Percentiles rank a stretch among this genome's conserved stretches.
phyloP scores from a whole-genome alignment of 305 asterid genomes.

The Fraxinus sp. region DNA sequence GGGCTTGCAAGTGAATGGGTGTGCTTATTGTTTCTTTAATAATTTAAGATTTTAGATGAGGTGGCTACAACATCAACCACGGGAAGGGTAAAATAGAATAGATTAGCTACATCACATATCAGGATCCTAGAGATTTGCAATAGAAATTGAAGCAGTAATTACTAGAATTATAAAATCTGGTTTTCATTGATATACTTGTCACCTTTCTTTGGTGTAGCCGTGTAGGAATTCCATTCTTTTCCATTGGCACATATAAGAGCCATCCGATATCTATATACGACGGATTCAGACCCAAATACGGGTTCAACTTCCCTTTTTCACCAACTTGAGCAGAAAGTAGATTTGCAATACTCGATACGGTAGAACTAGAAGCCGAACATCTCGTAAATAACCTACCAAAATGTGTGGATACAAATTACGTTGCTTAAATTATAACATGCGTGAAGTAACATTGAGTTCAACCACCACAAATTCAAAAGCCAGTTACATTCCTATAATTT shows the following conservation, averaged over 20 bases:
- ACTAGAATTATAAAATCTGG: neutral
- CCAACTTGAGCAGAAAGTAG: slow-evolving; percentile 47
- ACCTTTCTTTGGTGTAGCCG: slow-evolving; percentile 34
- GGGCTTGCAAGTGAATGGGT: too few relatives aligned
- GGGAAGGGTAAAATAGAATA: too few relatives aligned
- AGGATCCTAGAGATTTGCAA: too few relatives aligned
- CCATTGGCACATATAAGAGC: slow-evolving; percentile 70
- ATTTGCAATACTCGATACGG: slow-evolving; percentile 39
- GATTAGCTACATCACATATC: too few relatives aligned
- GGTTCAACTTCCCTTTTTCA: slow-evolving; percentile 46
- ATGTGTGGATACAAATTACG: too few relatives aligned
- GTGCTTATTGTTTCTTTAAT: too few relatives aligned
- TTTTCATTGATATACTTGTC: slow-evolving; percentile 6
- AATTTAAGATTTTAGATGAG: too few relatives aligned
- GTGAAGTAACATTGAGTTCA: neutral
- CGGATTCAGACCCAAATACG: slow-evolving; percentile 40
- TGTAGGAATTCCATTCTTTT: slow-evolving; percentile 39
- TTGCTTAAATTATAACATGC: neutral
- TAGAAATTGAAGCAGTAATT: too few relatives aligned
- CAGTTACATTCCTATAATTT: neutral
- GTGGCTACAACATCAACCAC: too few relatives aligned
- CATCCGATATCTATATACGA: slow-evolving; percentile 52
- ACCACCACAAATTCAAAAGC: slow-evolving; percentile 14
- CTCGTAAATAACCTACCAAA: neutral
- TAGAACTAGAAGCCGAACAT: slow-evolving; percentile 26